Base-by-base conservation (phyloP, 805 yeast genomes). In the Candida vaughaniae region DNA sequence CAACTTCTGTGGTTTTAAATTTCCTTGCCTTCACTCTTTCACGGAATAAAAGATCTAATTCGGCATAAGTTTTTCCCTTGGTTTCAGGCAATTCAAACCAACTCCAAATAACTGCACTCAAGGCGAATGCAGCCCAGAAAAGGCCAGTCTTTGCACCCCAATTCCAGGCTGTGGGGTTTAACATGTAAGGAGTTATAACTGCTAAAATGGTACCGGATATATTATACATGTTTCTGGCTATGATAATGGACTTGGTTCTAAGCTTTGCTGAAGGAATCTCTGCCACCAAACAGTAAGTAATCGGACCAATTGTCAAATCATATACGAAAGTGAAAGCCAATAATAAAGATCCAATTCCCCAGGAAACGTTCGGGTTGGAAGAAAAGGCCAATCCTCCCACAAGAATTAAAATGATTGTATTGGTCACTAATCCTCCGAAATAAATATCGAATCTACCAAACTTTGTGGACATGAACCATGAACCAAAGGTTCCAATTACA, bases 51-150 rank as follows among this genome's bases (percentile, higher is more conserved):
- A 62, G 59, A 56, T 79, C 85, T 51, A 80, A 60, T 50, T 80
- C 85, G 33, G 78, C 80, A 51, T 64, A 78, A 0, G 84, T 75
- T 54, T 80, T 67, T 33, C 69, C 71, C 46, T 65, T 65, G 18
- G 83, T 74, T 54, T 80, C 86, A 7, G 86, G 85, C 33, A 78
- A 60, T 33, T 74, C 69, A 55, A 75, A 71, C 55, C 59, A 69
- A 22, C 64, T 56, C 77, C 78, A 75, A 25, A 66, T 14, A n/a
- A 61, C 40, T 20, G 56, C 49, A 30, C 51, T 25, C 12, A 59
- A 20, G 25, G 56, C 38, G 25, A 65, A 52, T 5, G 69, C 73
- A 22, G 62, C 67, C 66, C 68, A 69, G 52, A 69, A 64, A 41
- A 66, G 62, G 5, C 67, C 73, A 16, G 70, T 56, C 49, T 69